phyloP scores from a whole-genome alignment of 345 rosid species.

The Citrus maxima region DNA sequence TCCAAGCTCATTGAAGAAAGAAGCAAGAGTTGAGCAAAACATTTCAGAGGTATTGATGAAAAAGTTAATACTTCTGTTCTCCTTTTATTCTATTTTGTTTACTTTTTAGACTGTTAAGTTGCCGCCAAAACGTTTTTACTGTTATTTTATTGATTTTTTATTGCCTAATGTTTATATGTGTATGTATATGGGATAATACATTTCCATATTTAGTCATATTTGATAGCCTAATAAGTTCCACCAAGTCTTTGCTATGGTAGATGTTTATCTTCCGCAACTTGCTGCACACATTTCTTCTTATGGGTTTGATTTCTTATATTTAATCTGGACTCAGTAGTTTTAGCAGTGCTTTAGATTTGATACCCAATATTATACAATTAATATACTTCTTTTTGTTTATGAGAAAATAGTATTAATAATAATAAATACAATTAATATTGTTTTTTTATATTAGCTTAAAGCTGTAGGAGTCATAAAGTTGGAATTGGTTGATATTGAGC shows the following conservation, averaged over 20 bases:
- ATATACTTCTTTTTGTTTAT: no score
- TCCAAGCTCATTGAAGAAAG: slow-evolving; percentile 55
- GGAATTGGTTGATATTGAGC: background rate
- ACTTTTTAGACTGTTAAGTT: background rate
- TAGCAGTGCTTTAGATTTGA: background rate
- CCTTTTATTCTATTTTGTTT: background rate
- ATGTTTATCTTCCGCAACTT: background rate
- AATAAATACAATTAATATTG: no score
- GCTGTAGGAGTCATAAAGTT: background rate
- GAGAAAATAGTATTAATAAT: no score
- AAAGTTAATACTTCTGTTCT: background rate
- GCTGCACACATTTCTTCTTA: background rate
- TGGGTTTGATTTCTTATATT: background rate
- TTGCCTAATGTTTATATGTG: background rate
- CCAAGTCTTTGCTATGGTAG: background rate
- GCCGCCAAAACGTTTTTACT: background rate
- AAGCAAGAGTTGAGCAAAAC: slow-evolving; percentile 41
- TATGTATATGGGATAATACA: background rate
- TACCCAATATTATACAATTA: no score
- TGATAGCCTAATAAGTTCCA: background rate
- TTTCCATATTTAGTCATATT: background rate
- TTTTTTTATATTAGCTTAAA: no score
- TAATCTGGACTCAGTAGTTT: no score
- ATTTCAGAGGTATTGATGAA: slow-evolving; percentile 48
- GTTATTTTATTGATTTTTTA: background rate